Conservation (phyloP, 768 basidiomycete genomes). For the Clavulina sp. region DNA sequence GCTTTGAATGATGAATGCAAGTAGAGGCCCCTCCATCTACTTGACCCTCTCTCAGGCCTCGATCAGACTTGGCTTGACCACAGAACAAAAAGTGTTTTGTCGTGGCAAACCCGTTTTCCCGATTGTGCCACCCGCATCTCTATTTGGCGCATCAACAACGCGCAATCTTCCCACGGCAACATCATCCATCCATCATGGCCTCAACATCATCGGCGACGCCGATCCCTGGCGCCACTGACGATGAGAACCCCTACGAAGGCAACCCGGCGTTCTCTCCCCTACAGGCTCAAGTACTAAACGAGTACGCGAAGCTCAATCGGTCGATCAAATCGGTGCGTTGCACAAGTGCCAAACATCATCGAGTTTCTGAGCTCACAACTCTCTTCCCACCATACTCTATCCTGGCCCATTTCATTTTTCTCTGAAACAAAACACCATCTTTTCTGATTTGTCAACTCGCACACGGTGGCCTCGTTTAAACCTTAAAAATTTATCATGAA, state of each 20-base stretch:
- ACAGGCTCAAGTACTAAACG: conserved; percentile 77
- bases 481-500: too few species aligned
- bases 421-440: background rate
- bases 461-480: background rate
- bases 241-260: conserved; percentile 50
- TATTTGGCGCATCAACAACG: too few species aligned
- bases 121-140: too few species aligned
- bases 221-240: background rate
- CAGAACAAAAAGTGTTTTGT: too few species aligned
- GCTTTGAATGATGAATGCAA: too few species aligned
- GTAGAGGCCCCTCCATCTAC: too few species aligned
- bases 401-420: background rate
- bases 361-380: background rate
- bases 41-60: too few species aligned
- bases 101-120: too few species aligned
- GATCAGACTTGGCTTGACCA: too few species aligned
- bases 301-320: conserved; percentile 75
- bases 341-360: background rate
- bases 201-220: background rate
- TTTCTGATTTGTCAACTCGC: conserved; percentile 3
- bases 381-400: background rate
- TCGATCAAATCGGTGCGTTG: conserved; percentile 55
- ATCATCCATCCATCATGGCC: background rate
- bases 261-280: conserved; percentile 47
- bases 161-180: too few species aligned